Base-by-base conservation (phyloP, 202 grass and related monocot species). In the Schoenoplectus triqueter region DNA sequence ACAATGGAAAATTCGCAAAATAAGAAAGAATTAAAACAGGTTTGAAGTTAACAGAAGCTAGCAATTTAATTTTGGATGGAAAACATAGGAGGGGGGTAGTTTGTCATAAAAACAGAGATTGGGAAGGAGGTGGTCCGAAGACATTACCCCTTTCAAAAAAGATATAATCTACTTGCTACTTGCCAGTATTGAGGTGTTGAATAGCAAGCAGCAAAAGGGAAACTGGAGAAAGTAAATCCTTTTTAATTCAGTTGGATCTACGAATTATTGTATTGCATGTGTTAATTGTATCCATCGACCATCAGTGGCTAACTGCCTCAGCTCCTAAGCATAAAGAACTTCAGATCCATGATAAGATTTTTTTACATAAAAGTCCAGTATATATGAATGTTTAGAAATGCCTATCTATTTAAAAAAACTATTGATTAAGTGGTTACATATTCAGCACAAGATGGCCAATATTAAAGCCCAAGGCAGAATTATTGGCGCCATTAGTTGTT, bases 341-440 rank as follows among this genome's bases (percentile, higher is more conserved):
- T 66, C 64, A 66, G 64, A 66, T 39, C 64, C 64, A 31, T 39
- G 64, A 56, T 66, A 66, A 8, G 18, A 7, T 64, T 65, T 65
- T 65, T 31, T 39, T 3, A 39, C 5, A 31, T 2, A 39, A 3
- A 40, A 18, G 2, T 31, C 4, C 31, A 39, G 66, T 45, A n/a
- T 6, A n/a, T 69, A 45, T 9, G 66, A 69, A 69, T 69, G 45
- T 2, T 46, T n/a, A 69, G 66, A 69, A 45, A 69, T 69, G 6
- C 42, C 51, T 55, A 55, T 11, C 8, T 55, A 31, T 55, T 55
- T 55, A 55, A 55, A 55, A 11, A 31, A 31, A 31, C 31, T 31
- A 31, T 31, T 31, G 31, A 31, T 31, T 31, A 31, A 31, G 31
- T 31, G 31, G 31, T 31, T 31, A 31, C 31, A 31, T 31, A 64